phyloP scores from a whole-genome alignment of 2,329 filamentous ascomycete genomes.

The Hypoxylon sp. region DNA sequence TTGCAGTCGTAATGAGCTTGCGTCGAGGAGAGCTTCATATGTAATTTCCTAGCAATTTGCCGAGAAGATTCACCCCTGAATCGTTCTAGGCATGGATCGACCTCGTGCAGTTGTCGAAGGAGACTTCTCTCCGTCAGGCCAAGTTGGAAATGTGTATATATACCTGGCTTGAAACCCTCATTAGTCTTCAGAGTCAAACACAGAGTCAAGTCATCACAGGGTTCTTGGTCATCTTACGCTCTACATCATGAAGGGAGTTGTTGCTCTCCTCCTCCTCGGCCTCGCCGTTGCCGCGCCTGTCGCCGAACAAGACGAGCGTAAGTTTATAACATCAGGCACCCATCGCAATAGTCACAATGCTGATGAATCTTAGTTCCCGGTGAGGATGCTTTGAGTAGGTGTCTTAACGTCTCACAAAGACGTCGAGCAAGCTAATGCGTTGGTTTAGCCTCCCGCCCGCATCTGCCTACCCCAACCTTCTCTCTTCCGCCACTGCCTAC shows the following conservation, averaged over 20 bases:
- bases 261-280: slow-evolving; percentile 38
- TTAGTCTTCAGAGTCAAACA: slow-evolving; percentile 6
- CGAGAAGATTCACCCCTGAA: slow-evolving; percentile 25
- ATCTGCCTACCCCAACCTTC: slow-evolving; percentile 23
- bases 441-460: slow-evolving; percentile 3
- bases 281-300: slow-evolving; percentile 34
- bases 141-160: slow-evolving; percentile 34
- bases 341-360: not conserved
- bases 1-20: slow-evolving; percentile 10
- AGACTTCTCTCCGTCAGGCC: slow-evolving; percentile 12
- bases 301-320: slow-evolving; percentile 22
- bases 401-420: not conserved
- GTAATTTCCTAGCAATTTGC: slow-evolving; percentile 25
- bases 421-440: not conserved
- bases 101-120: not conserved
- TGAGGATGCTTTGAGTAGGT: slow-evolving; percentile 24
- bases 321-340: not conserved
- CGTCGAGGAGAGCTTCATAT: slow-evolving; percentile 11
- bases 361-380: slow-evolving; percentile 12
- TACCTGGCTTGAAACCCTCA: slow-evolving; percentile 17
- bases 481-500: slow-evolving; percentile 24
- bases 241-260: slow-evolving; percentile 41
- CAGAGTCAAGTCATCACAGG: slow-evolving; percentile 14
- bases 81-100: slow-evolving; percentile 7
- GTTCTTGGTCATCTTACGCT: slow-evolving; percentile 13